Evolutionary conservation across 1,284 basidiomycete genomes (phyloP).

Genomic region (Heterobasidion annosum): DNA sequence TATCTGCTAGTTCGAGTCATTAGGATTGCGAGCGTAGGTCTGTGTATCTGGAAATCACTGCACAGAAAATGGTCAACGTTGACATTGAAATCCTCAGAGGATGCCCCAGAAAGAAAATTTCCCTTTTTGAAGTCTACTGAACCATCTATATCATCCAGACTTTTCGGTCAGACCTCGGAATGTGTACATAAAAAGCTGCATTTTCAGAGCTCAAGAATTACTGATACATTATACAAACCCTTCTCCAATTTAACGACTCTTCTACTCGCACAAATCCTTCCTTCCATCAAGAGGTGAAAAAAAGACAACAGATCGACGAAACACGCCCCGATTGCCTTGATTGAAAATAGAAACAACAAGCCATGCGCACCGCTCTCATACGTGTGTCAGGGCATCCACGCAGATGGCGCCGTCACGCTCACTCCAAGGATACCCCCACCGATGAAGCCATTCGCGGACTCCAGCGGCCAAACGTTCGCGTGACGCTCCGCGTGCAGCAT

Average conservation of each 20-base stretch:
- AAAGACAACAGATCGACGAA: not conserved
- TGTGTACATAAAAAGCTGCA: not conserved
- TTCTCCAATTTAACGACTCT: not conserved
- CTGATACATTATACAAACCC: not conserved
- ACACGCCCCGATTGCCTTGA: not conserved
- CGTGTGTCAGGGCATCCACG: slow-evolving; percentile 76
- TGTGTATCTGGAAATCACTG: no score
- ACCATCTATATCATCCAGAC: not conserved
- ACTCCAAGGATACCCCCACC: slow-evolving; percentile 95
- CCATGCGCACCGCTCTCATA: slow-evolving; percentile 14
- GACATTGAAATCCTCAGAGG: no score
- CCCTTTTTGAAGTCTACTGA: no score
- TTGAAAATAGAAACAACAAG: not conserved
- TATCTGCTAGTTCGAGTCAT: no score
- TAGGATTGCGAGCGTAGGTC: no score
- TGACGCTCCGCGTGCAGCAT: slow-evolving; percentile 71
- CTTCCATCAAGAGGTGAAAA: not conserved
- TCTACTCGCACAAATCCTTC: not conserved
- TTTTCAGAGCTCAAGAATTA: not conserved
- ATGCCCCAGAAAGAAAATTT: no score
- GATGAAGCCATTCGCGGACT: slow-evolving; percentile 83
- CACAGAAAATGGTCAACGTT: no score
- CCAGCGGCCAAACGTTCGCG: slow-evolving; percentile 76
- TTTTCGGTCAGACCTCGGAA: no score
- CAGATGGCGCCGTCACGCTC: slow-evolving; percentile 87